Percentiles rank a stretch among this genome's conserved stretches.
Conservation (phyloP, 371 early-diverging fungal species). For the Mucor lusitanicus region DNA sequence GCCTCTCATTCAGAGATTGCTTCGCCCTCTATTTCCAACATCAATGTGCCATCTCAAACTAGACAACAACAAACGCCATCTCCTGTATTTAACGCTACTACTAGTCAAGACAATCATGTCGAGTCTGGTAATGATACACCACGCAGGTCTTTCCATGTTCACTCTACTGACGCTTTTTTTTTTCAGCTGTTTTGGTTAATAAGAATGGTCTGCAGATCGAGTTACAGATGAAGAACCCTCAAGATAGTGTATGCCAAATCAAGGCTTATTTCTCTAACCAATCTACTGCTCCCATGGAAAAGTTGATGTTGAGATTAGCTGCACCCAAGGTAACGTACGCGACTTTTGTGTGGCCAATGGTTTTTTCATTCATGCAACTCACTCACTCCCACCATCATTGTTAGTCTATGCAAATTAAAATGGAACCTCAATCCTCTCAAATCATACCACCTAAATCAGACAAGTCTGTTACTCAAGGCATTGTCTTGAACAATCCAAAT, state of each 20-base stretch:
- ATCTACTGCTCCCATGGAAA: slow-evolving; percentile 56
- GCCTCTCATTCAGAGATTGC: slow-evolving; percentile 9
- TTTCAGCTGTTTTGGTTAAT: slow-evolving; percentile 34
- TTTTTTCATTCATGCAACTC: neutral
- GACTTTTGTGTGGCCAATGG: no score
- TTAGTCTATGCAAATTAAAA: slow-evolving; percentile 67
- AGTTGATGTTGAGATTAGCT: slow-evolving; percentile 51
- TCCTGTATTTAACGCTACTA: neutral
- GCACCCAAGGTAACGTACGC: slow-evolving; percentile 63
- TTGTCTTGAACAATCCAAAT: slow-evolving; percentile 59
- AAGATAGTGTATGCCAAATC: slow-evolving; percentile 13
- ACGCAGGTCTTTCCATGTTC: no score
- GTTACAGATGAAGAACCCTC: slow-evolving; percentile 23
- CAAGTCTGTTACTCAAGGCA: slow-evolving; percentile 56
- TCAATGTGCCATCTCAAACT: neutral
- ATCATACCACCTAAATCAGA: slow-evolving; percentile 62
- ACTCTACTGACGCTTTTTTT: neutral
- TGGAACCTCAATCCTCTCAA: slow-evolving; percentile 67
- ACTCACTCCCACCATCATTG: no score
- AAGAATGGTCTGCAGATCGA: slow-evolving; percentile 45
- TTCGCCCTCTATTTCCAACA: slow-evolving; percentile 13
- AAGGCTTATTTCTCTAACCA: slow-evolving; percentile 56
- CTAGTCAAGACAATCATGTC: neutral
- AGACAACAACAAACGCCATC: slow-evolving; percentile 3
- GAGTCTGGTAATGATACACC: neutral